Conservation (phyloP, 2,329 filamentous ascomycete genomes). For the Septoria linicola region DNA sequence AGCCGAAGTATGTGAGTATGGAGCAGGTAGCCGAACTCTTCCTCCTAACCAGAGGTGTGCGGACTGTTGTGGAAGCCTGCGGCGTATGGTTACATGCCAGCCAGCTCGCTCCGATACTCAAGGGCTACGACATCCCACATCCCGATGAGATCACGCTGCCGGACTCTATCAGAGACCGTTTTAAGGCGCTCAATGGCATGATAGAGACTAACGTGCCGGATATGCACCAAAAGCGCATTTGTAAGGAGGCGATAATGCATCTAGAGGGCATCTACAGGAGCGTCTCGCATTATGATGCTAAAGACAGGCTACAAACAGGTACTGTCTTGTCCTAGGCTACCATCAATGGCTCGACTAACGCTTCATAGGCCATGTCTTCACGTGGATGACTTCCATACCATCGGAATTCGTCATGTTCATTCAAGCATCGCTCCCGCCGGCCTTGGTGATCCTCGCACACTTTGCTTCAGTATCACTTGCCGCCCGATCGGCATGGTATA, state of each 20-base stretch:
- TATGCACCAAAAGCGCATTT: slow-evolving; percentile 4
- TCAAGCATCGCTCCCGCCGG: slow-evolving; percentile 20
- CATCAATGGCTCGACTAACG: background rate
- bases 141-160: slow-evolving; percentile 11
- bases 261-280: slow-evolving; percentile 9
- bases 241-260: slow-evolving; percentile 7
- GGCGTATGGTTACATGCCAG: slow-evolving; percentile 17
- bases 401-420: slow-evolving; percentile 23
- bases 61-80: slow-evolving; percentile 21
- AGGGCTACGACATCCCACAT: slow-evolving; percentile 11
- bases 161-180: slow-evolving; percentile 5
- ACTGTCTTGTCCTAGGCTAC: background rate
- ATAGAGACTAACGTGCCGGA: slow-evolving; percentile 3
- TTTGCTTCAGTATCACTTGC: slow-evolving; percentile 25
- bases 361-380: slow-evolving; percentile 14
- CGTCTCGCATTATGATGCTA: slow-evolving; percentile 12
- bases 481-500: slow-evolving; percentile 25
- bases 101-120: slow-evolving; percentile 19
- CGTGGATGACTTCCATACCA: slow-evolving; percentile 20
- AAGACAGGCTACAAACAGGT: slow-evolving; percentile 13
- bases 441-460: slow-evolving; percentile 30
- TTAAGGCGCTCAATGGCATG: slow-evolving; percentile 13
- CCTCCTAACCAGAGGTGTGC: slow-evolving; percentile 26
- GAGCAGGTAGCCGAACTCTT: slow-evolving; percentile 30
- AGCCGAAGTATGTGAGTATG: slow-evolving; percentile 19